phyloP scores from a whole-genome alignment of 345 rosid genomes.

The Psidium friedrichsthalianum region DNA sequence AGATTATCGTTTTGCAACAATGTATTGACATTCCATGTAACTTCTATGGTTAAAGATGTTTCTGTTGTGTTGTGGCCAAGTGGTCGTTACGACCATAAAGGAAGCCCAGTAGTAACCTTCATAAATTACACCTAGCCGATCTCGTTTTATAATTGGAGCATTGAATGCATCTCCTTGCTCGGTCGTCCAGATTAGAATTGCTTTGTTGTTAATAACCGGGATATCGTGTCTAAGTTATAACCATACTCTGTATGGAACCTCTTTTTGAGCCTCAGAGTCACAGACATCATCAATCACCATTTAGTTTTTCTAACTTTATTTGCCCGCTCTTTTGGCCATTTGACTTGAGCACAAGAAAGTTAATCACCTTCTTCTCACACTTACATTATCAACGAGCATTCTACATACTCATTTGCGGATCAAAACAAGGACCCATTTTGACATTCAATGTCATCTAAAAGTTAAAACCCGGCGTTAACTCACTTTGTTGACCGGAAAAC shows the following conservation, averaged over 20 bases:
- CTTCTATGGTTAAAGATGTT: not conserved
- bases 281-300: not conserved
- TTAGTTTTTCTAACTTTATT: not conserved
- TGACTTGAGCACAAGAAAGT: not conserved
- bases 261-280: not conserved
- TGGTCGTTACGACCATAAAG: not conserved
- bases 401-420: not conserved
- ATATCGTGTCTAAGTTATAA: not conserved
- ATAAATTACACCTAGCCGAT: not conserved
- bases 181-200: not conserved
- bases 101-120: not conserved
- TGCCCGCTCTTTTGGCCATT: not conserved
- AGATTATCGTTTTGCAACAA: not conserved
- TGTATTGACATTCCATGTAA: not conserved
- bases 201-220: not conserved
- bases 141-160: not conserved
- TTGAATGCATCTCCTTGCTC: not conserved
- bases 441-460: not conserved
- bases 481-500: not conserved
- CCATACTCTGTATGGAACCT: not conserved
- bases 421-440: not conserved
- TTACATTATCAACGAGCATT: not conserved
- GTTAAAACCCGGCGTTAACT: not conserved
- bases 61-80: not conserved
- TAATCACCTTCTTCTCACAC: not conserved